These are phyloP conservation scores for Nannizzia gypsea DNA, from an alignment of 2,329 filamentous ascomycete species.

Conservation along the genomic window DNA sequence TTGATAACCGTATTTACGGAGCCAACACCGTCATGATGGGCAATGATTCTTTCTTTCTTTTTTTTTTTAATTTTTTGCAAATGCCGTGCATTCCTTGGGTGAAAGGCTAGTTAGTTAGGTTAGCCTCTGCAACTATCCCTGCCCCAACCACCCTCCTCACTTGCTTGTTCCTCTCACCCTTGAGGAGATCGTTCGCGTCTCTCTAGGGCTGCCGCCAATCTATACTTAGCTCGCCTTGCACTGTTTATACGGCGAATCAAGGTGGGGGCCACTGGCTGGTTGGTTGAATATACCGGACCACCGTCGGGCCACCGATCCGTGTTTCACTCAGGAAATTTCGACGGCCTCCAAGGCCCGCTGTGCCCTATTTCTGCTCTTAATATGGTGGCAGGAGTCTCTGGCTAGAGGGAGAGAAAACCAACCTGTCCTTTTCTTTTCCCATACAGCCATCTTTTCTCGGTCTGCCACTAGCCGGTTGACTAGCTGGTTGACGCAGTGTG, in stretches of 20 bases:
- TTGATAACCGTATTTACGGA: neutral
- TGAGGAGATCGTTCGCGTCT: neutral
- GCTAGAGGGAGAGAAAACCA: neutral
- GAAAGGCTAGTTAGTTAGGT: no score
- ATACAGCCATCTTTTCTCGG: neutral
- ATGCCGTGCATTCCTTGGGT: neutral
- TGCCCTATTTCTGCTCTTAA: neutral
- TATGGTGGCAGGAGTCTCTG: no score
- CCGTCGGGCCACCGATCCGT: neutral
- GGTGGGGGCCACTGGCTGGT: no score
- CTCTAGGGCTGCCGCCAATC: neutral
- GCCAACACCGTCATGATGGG: neutral
- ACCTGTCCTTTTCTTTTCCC: neutral
- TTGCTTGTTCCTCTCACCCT: neutral
- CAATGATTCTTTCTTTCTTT: no score
- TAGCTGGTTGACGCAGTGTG: neutral
- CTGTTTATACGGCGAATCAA: neutral
- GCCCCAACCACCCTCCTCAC: neutral
- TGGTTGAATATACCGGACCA: no score
- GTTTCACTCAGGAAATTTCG: neutral
- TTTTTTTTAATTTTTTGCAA: no score
- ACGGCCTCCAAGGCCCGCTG: neutral
- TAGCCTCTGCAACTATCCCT: neutral
- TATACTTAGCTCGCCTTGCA: neutral
- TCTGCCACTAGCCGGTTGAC: neutral